Evolutionary conservation across 805 yeast species (phyloP), one percentile per base, ranked within the genome.

Genomic region (Candida argentea): DNA sequence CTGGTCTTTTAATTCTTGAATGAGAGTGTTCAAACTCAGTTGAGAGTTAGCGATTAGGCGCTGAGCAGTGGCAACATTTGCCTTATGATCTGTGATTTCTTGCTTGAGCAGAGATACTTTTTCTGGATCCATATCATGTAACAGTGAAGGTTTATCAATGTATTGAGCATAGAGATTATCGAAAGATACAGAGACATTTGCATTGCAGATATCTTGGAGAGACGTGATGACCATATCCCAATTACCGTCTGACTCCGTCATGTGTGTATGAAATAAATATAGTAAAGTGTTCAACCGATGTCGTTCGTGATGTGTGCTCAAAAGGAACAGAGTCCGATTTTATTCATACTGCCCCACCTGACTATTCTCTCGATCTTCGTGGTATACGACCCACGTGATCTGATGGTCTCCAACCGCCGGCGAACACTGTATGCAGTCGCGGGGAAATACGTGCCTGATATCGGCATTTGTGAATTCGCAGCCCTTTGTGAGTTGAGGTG

Each of bases 151-250:
- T 9, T 47, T 39, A 24, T 21, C 28, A 24, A 22, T 24, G 32
- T 49, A 33, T 39, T 52, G 42, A 5, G 38, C 39, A 35, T 51
- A 47, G n/a, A 47, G 36, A 24, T 50, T 44, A 35, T 75, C 77
- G 32, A 78, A 68, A 3, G 67, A 48, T 4, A 59, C 46, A 9
- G 67, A 58, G 39, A 73, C 82, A 41, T 76, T 76, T 16, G 73
- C 61, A 36, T 71, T 76, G 48, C 73, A 73, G 7, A 76, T 63
- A 39, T 78, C 86, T 45, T 78, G 86, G 12, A 79, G 53, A 2
- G 80, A 73, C 5, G 84, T 65, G 3, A 74, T 57, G 5, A 76
- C 76, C 17, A 69, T 65, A 40, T 75, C 81, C 89, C 89, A 79
- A 40, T 70, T 66, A 1, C 78, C 73, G 15, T 71, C 77, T 61